These are phyloP conservation scores for Lachnellula cervina DNA, from an alignment of 2,329 filamentous ascomycete species.

Conservation along the genomic window DNA sequence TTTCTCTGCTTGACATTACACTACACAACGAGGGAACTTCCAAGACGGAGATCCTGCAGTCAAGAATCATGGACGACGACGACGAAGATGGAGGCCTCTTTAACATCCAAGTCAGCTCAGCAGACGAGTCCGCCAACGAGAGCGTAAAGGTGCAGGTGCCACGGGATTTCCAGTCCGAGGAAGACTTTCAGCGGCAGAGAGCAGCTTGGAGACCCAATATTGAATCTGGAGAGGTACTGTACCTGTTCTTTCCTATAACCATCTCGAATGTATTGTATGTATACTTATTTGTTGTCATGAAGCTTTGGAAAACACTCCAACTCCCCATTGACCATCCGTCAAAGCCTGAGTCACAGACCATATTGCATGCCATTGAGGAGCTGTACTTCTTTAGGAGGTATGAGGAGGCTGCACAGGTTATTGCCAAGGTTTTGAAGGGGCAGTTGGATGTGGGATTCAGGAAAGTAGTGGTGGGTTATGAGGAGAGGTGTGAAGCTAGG, in stretches of 20 bases:
- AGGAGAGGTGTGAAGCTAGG: conserved; percentile 14
- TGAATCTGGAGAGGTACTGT: conserved; percentile 29
- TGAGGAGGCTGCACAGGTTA: conserved; percentile 22
- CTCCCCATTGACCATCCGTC: conserved; percentile 25
- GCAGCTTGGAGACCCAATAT: conserved; percentile 25
- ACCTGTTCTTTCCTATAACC: neutral
- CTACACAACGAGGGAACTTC: no score
- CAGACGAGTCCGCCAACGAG: no score
- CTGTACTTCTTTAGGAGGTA: conserved; percentile 30
- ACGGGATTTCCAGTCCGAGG: conserved; percentile 14
- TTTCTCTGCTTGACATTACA: no score
- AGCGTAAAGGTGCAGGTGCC: no score
- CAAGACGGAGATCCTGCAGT: no score
- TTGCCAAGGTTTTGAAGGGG: conserved; percentile 19
- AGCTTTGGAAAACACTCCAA: conserved; percentile 25
- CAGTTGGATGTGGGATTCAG: conserved; percentile 22
- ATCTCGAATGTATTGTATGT: neutral
- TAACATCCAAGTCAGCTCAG: no score
- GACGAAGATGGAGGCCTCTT: no score
- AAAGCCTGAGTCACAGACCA: conserved; percentile 27
- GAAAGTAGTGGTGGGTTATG: conserved; percentile 21
- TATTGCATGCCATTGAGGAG: conserved; percentile 32
- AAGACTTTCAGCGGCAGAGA: conserved; percentile 23
- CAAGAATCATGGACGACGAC: no score
- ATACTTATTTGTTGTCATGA: neutral